Evolutionary conservation across 192 early-diverging fungal genomes (phyloP), one percentile per base, ranked within the genome.

Genomic region (Coemansia sp.): DNA sequence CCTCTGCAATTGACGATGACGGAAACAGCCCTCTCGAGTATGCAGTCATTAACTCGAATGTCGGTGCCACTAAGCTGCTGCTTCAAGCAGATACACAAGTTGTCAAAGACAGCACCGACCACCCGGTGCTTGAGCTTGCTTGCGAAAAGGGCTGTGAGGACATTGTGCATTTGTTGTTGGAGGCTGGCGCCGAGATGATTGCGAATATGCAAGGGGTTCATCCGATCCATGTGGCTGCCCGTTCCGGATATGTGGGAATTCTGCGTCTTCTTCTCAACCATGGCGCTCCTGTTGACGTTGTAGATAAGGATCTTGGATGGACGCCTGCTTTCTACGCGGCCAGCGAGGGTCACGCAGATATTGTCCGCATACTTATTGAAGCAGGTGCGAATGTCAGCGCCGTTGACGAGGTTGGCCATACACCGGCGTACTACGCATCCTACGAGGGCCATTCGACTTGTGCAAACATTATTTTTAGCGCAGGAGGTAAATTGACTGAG

Each of bases 291-390:
- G 84, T 93, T n/a, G 90, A 99, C 50, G 82, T 86, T 18, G 74
- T 82, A 4, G 98, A 99, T 74, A 90, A 91, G 73, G 95, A 98
- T 81, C 91, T 94, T 68, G 89, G 92, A 15, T 99, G 98, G 98
- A 92, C 95, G 6, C 95, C 98, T 0, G 73, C 98, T n/a, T 99
- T 99, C 63, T 98, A 93, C 79, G 92, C 95, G 0, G 93, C 92
- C 12, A 89, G 88, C 60, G 96, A 98, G 64, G 98, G 98, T 3
- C 89, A 98, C 68, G 70, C 84, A 6, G 89, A 90, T 11, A 94
- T 93, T 72, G 92, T 93, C 4, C 81, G 88, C 18, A 85, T 93
- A 11, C 71, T 99, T 54, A 70, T 98, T 4, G 87, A 89, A 18
- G 90, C 92, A 8, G 92, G 92, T 9, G 91, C 89, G 59, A 75